Evolutionary conservation across 31 red algal species (phyloP).

Genomic region (Odonthalia washingtoniensis): DNA sequence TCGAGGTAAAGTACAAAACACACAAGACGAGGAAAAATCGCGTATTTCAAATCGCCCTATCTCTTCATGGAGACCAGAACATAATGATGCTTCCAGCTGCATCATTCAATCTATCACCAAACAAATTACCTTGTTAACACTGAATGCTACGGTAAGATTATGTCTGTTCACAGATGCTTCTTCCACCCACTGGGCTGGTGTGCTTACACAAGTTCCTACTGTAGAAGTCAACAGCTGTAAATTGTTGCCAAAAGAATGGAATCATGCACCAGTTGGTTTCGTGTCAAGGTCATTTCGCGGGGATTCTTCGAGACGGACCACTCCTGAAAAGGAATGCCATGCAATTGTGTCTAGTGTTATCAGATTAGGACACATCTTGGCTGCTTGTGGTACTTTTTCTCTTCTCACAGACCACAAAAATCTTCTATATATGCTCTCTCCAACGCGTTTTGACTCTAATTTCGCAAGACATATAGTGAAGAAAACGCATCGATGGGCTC

Average conservation of each 20-base stretch:
- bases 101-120: slow-evolving; percentile 18
- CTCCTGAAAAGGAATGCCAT: slow-evolving; percentile 26
- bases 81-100: background rate
- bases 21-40: too few species aligned
- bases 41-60: slow-evolving; percentile 8
- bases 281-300: slow-evolving; percentile 13
- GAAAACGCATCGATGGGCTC: slow-evolving; percentile 53
- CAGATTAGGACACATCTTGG: slow-evolving; percentile 37
- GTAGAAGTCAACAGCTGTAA: background rate
- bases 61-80: background rate
- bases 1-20: too few species aligned
- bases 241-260: slow-evolving; percentile 43
- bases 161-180: slow-evolving; percentile 3
- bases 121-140: slow-evolving; percentile 7
- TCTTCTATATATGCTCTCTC: slow-evolving; percentile 41
- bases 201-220: too few species aligned
- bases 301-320: slow-evolving; percentile 13
- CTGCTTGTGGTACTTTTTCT: slow-evolving; percentile 36
- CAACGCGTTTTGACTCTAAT: slow-evolving; percentile 15
- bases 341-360: slow-evolving; percentile 16
- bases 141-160: background rate
- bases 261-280: slow-evolving; percentile 21
- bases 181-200: background rate
- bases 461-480: slow-evolving; percentile 22
- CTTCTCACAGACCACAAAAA: slow-evolving; percentile 42